Evolutionary conservation across 1,284 basidiomycete genomes (phyloP), one percentile per base, ranked within the genome.

Genomic region (Sporisorium exsertum): DNA sequence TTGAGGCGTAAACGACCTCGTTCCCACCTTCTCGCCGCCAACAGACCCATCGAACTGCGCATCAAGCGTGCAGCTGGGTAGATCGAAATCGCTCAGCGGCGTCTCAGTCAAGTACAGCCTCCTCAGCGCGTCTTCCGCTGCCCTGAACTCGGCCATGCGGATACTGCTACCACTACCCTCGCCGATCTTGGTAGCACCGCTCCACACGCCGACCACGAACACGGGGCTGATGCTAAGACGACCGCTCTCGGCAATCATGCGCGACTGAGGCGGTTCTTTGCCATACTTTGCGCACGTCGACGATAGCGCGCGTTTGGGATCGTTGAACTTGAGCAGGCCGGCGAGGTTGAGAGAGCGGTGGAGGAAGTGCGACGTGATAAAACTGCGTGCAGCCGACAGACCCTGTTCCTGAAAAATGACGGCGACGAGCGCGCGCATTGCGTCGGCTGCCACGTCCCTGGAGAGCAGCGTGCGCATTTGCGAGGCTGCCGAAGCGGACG

Each of bases 131-230:
- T 94, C 92, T 85, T 94, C 93, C 5, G 93, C 93, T 22, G 93
- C 93, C 43, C 97, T 89, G 87, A 91, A 97, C 87, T 98, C 94
- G 18, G 95, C 95, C 96, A 99, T 99, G 84, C 90, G 91, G 64
- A 97, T 88, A 18, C 93, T 94, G 79, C 91, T 93, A 52, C 97
- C 97, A 83, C 94, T 94, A 9, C 95, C 95, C 87, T 99, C 95
- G 15, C 96, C 94, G 3, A 99, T 89, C 87, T 97, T 91, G 29
- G 87, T 79, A 74, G 93, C 92, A 22, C 90, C 90, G n/a, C 93
- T 93, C 86, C 91, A 98, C 54, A 97, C 92, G 24, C 95, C 96
- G 12, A 97, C 92, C 16, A 97, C 93, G 85, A 94, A 99, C 43
- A 97, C 89, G 0, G 96, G 95, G 8, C 93, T 92, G 79, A 93